Evolutionary conservation across 331 rosid species (phyloP), one percentile per base, ranked within the genome.

Genomic region (Saraca asoca): DNA sequence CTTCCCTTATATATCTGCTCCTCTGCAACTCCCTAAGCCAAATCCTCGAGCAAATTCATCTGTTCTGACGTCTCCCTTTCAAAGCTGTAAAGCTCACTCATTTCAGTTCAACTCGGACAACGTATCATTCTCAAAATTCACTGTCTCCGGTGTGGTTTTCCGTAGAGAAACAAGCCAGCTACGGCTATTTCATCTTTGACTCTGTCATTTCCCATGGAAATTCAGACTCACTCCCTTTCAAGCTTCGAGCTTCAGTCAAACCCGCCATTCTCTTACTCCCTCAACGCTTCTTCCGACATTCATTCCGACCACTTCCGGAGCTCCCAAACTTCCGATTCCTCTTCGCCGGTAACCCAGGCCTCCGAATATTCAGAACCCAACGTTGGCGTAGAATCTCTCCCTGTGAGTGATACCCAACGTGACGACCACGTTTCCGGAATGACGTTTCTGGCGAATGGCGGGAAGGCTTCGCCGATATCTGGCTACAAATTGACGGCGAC

Each of bases 181-280:
- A 6, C 43, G 2, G 11, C 11, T 7, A 6, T 9, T 7, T 2
- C 43, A 14, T 38, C 18, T 35, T 53, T 31, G 68, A 48, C 68
- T 45, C 48, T 2, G 33, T 67, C 15, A 24, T 24, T 24, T 24
- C 2, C 20, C 38, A 85, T 85, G 93, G 87, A 82, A 80, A 81
- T 85, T 57, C 68, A 88, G 8, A 15, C 87, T 45, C 96, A 78
- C 20, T 7, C 48, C 67, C 70, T 69, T 62, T 62, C 91, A 2
- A 1, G 34, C 74, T 81, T 78, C 55, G 85, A 79, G 20, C 66
- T 68, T 45, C 61, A 73, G 60, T 34, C 80, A 0, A 70, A 73
- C 12, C 17, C 81, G 3, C 6, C 90, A 33, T 75, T 80, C 59
- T 29, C 96, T 0, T 83, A 29, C 66, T 54, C 87, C 13, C 68